A percentile compares a stretch with the other conserved stretches of the same genome.
phyloP scores from a whole-genome alignment of 1,284 basidiomycete genomes.

The Phellinidium pouzarii region DNA sequence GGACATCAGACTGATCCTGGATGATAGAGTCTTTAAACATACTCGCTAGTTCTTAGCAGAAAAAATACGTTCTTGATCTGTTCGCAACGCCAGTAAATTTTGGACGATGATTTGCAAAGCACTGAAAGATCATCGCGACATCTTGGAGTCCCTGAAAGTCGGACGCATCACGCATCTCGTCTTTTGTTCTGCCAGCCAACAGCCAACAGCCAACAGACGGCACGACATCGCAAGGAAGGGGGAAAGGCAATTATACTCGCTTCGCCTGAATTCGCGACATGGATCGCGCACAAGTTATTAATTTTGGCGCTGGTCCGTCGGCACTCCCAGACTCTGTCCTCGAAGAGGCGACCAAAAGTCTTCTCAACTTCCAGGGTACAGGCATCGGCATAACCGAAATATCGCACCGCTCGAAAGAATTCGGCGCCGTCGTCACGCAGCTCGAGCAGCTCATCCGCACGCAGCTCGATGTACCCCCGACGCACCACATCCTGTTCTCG shows the following conservation, averaged over 20 bases:
- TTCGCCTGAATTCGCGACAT: slow-evolving; percentile 21
- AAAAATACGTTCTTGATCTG: no score
- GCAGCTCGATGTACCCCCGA: slow-evolving; percentile 74
- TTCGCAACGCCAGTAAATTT: no score
- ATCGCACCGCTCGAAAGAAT: slow-evolving; percentile 88
- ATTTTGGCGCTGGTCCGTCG: slow-evolving; percentile 91
- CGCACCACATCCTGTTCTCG: slow-evolving; percentile 84
- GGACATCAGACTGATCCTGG: neutral
- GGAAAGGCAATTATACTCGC: no score
- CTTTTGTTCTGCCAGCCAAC: no score
- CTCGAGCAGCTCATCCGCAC: slow-evolving; percentile 66
- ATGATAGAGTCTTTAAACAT: neutral
- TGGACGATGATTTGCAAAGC: no score
- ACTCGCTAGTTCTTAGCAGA: no score
- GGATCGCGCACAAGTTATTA: slow-evolving; percentile 53
- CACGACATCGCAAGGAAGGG: no score
- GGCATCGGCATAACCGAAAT: slow-evolving; percentile 94
- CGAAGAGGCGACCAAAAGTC: slow-evolving; percentile 67
- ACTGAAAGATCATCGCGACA: no score
- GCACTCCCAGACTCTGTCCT: slow-evolving; percentile 81
- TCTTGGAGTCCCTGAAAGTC: no score
- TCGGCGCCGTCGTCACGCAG: slow-evolving; percentile 62
- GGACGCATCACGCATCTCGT: no score
- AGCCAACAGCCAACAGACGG: no score
- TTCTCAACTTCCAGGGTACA: slow-evolving; percentile 82